These are phyloP conservation scores for Radiomyces spectabilis DNA, from an alignment of 192 early-diverging fungal genomes.

Conservation along the genomic window DNA sequence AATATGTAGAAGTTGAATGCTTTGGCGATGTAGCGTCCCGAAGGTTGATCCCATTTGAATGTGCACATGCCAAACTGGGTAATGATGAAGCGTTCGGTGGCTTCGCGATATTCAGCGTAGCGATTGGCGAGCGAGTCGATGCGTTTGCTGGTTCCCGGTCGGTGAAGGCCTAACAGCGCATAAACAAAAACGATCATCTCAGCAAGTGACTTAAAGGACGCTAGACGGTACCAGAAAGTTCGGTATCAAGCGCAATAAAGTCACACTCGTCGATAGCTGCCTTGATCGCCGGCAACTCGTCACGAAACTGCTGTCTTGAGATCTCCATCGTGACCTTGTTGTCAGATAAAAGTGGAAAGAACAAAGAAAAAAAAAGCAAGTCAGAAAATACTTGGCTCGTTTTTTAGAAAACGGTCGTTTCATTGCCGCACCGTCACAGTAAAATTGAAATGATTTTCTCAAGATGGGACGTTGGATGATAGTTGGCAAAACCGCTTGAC, in stretches of 20 bases:
- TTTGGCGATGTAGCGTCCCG: slow-evolving; percentile 41
- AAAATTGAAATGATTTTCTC: too few species aligned
- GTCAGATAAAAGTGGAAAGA: too few species aligned
- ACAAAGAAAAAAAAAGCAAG: too few species aligned
- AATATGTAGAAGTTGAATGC: slow-evolving; percentile 67
- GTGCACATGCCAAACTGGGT: slow-evolving; percentile 58
- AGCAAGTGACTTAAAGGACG: too few species aligned
- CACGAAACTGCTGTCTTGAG: slow-evolving; percentile 33
- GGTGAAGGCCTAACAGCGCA: slow-evolving; percentile 16
- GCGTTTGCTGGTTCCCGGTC: slow-evolving; percentile 2
- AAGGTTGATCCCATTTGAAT: slow-evolving; percentile 46
- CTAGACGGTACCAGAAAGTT: slow-evolving; percentile 54
- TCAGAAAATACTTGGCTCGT: too few species aligned
- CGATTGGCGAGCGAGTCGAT: slow-evolving; percentile 40
- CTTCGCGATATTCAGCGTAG: slow-evolving; percentile 36
- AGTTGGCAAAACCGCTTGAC: too few species aligned
- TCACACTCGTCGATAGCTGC: slow-evolving; percentile 48
- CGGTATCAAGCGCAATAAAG: slow-evolving; percentile 56
- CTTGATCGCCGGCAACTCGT: slow-evolving; percentile 31
- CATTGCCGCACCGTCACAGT: too few species aligned
- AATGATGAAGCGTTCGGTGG: slow-evolving; percentile 37
- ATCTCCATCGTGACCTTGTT: slow-evolving; percentile 54
- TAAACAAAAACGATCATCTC: too few species aligned
- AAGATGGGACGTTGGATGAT: too few species aligned
- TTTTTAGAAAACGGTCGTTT: too few species aligned